Evolutionary conservation across 2,329 filamentous ascomycete genomes (phyloP), one percentile per base, ranked within the genome.

Genomic region (Fonsecaea erecta): DNA sequence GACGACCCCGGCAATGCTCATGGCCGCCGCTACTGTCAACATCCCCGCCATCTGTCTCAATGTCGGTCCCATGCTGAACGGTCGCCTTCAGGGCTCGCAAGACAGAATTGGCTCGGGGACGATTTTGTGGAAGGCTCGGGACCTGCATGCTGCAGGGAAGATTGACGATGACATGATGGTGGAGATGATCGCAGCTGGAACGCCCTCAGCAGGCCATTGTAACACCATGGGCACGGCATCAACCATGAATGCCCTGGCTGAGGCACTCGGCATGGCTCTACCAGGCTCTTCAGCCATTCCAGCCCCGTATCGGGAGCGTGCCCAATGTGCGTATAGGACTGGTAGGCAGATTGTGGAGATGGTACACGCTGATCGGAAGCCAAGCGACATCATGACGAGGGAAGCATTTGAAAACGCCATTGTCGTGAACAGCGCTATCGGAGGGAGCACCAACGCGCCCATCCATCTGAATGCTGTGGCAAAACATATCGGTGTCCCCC

Each of bases 371-470:
- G 80, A 84, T 70, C 75, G 79, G 32, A 83, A 81, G 65, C 84
- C 84, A 2, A 82, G 79, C 67, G 83, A 86, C 64, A 82, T 86
- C 70, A 80, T 86, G 80, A 85, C 83, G 0, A 77, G 82, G 2
- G 73, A 81, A 62, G 83, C 84, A 0, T 86, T 86, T 63, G 83
- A 86, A 73, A 86, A 86, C 65, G 83, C 82, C 6, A 83, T 86
- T 30, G 81, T 82, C 5, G 79, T 78, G 48, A 85, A 84, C 66
- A 83, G 82, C 1, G 83, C 84, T 21, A 84, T 86, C 60, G 84
- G 84, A 28, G 84, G 84, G 14, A 84, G 81, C 67, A 85, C 84
- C 3, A 86, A 86, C 66, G 83, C 84, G 0, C 83, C 83, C 0
- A 85, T 86, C 55, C 84, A 86, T 71, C 74, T 86, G 54, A 82